Percentiles rank a stretch among this genome's conserved stretches.
Evolutionary conservation across 768 basidiomycete genomes (phyloP).

Genomic region (Punctularia strigosozonata): DNA sequence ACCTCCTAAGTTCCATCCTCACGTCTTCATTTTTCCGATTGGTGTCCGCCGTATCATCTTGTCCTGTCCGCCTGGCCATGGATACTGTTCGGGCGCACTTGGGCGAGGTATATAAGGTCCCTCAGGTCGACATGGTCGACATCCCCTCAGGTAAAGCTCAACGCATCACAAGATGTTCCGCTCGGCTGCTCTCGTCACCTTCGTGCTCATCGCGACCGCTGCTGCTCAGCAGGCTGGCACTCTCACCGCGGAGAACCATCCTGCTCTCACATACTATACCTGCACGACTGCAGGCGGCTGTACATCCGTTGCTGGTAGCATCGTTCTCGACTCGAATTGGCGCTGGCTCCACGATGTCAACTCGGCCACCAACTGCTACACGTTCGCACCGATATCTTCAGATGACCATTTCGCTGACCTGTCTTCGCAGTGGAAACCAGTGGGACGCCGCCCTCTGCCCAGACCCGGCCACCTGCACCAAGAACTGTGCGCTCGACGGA

Average conservation of each 20-base stretch:
- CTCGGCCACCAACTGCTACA: constrained; percentile 26
- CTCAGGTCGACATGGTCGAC: no score
- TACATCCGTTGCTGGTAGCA: constrained; percentile 17
- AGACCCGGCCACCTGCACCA: constrained; percentile 33
- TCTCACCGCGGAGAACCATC: constrained; percentile 34
- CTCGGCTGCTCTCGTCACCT: constrained; percentile 15
- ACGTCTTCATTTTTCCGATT: no score
- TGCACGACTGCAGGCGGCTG: constrained; percentile 35
- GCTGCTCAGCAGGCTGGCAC: constrained; percentile 42
- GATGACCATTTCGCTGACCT: no score
- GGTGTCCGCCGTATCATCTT: no score
- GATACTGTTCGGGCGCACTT: no score
- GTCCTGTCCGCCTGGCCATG: no score
- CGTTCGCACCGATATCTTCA: no score
- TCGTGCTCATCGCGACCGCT: constrained; percentile 25
- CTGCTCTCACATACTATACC: constrained; percentile 31
- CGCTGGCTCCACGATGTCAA: constrained; percentile 37
- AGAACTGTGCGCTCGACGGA: constrained; percentile 21
- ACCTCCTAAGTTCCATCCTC: no score
- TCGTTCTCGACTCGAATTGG: constrained; percentile 46
- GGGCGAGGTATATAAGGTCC: no score
- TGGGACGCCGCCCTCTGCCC: constrained; percentile 44
- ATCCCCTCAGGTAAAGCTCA: no score
- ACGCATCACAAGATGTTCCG: constrained; percentile 21
- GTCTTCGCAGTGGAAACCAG: constrained; percentile 22